Evolutionary conservation across 768 basidiomycete species (phyloP).

Genomic region (Trametes cinnabarina): DNA sequence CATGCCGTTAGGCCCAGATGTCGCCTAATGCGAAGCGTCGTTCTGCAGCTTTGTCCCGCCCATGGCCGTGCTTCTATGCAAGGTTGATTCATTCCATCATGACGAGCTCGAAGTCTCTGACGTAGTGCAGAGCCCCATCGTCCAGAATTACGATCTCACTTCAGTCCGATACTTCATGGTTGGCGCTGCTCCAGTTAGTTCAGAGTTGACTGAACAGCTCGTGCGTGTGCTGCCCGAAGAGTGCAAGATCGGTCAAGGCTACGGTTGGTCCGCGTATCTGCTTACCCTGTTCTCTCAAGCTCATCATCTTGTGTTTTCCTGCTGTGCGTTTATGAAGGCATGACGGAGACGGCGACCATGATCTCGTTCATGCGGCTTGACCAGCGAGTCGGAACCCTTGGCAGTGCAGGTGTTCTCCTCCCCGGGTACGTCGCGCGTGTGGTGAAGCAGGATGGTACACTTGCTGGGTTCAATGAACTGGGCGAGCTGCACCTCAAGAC

Average conservation of each 20-base stretch:
- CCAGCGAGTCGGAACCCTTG: constrained; percentile 49
- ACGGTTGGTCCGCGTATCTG: constrained; percentile 36
- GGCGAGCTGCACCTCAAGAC: constrained; percentile 57
- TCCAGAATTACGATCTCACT: constrained; percentile 33
- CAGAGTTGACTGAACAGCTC: constrained; percentile 39
- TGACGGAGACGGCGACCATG: constrained; percentile 64
- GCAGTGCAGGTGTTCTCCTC: constrained; percentile 46
- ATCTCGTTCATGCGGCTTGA: constrained; percentile 49
- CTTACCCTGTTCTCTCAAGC: background rate
- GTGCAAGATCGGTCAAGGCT: constrained; percentile 53
- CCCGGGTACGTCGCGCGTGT: constrained; percentile 57
- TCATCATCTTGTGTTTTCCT: background rate
- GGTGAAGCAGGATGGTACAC: constrained; percentile 54
- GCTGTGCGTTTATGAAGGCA: constrained; percentile 49
- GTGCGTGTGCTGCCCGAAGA: constrained; percentile 50
- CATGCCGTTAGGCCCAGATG: background rate
- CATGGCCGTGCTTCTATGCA: constrained; percentile 32
- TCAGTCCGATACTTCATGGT: constrained; percentile 29
- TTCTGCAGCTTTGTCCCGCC: constrained; percentile 33
- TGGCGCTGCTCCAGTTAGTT: constrained; percentile 36
- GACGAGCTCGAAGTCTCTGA: too few species aligned
- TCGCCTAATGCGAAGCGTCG: too few species aligned
- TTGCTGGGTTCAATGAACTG: constrained; percentile 52
- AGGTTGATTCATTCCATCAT: too few species aligned
- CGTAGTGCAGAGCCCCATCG: constrained; percentile 29